Evolutionary conservation across 345 rosid species (phyloP).

Genomic region (Trapa bicornis): DNA sequence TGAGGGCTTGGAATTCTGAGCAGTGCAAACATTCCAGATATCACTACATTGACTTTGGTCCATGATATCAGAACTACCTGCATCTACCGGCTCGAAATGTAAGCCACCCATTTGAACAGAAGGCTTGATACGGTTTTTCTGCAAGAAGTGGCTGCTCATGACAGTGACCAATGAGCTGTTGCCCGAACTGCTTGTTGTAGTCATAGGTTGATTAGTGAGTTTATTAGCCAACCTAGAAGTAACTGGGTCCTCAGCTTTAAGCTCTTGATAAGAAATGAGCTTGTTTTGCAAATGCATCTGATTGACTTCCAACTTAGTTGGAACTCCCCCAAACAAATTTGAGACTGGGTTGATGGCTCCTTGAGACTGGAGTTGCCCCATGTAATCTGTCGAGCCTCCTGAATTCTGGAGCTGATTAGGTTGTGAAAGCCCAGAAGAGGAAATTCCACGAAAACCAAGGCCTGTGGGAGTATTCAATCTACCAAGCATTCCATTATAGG

Average conservation of each 20-base stretch:
- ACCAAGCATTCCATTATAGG: slow-evolving; percentile 52
- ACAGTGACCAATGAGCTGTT: slow-evolving; percentile 24
- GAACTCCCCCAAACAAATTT: slow-evolving; percentile 59
- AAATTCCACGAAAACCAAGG: slow-evolving; percentile 46
- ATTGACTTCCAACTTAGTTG: slow-evolving; percentile 49
- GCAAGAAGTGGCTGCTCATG: slow-evolving; percentile 35
- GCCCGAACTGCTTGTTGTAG: slow-evolving; percentile 22
- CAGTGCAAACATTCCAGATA: slow-evolving; percentile 36
- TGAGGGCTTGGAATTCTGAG: slow-evolving; percentile 25
- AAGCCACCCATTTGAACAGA: slow-evolving; percentile 22
- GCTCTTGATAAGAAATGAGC: slow-evolving; percentile 19
- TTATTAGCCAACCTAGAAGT: slow-evolving; percentile 20
- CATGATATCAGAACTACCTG: slow-evolving; percentile 14
- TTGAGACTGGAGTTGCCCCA: slow-evolving; percentile 34
- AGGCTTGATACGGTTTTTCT: slow-evolving; percentile 20
- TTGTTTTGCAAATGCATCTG: slow-evolving; percentile 43
- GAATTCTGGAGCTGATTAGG: slow-evolving; percentile 24
- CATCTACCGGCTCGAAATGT: slow-evolving; percentile 14
- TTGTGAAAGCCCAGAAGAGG: slow-evolving; percentile 40
- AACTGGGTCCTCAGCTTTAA: slow-evolving; percentile 14
- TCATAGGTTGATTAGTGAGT: slow-evolving; percentile 18
- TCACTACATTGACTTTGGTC: slow-evolving; percentile 32
- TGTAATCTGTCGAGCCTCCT: slow-evolving; percentile 21
- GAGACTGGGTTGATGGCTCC: slow-evolving; percentile 29
- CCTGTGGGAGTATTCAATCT: slow-evolving; percentile 52